Evolutionary conservation across 345 rosid species (phyloP).

Genomic region (Euphorbia tirucalli): DNA sequence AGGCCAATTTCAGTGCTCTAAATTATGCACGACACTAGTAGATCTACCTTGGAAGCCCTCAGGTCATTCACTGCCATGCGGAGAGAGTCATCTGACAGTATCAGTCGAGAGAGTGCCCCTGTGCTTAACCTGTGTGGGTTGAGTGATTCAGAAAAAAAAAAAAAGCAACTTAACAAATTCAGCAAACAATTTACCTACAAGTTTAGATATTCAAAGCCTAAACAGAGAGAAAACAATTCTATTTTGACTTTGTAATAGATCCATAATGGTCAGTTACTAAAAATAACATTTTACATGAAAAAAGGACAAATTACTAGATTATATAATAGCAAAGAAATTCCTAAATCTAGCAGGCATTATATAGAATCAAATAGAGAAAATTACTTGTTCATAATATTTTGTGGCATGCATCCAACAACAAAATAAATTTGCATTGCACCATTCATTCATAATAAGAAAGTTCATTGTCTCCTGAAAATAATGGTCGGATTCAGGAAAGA

Average conservation of each 20-base stretch:
- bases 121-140: constrained; percentile 66
- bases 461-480: too few species aligned
- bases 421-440: neutral
- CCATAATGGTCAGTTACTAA: neutral
- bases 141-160: neutral
- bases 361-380: neutral
- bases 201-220: constrained; percentile 1
- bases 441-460: neutral
- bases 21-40: neutral
- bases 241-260: neutral
- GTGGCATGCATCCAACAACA: neutral
- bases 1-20: too few species aligned
- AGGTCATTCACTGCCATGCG: constrained; percentile 75
- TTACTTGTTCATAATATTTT: neutral
- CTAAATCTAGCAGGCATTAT: neutral
- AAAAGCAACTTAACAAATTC: neutral
- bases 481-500: neutral
- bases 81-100: constrained; percentile 82
- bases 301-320: neutral
- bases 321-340: neutral
- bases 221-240: too few species aligned
- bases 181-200: neutral
- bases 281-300: neutral
- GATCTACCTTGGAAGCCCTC: constrained; percentile 67
- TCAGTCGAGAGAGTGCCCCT: constrained; percentile 85